Evolutionary conservation across 2,329 filamentous ascomycete species (phyloP), one percentile per base, ranked within the genome.

Genomic region (Ophiostoma australiae): DNA sequence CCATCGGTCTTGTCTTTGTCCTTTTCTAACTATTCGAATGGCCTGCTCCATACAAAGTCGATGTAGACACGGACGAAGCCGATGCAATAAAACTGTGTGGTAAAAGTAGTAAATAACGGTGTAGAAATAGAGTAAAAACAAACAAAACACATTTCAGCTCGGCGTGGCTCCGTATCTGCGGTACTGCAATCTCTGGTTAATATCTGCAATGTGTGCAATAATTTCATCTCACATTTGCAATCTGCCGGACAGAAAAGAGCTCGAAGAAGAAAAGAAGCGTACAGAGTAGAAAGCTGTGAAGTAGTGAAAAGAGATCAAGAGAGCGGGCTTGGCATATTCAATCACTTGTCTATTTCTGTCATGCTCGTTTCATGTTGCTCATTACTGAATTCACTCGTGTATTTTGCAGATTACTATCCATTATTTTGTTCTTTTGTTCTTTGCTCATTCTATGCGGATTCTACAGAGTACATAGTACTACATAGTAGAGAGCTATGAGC

Each of bases 381-480:
- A 58, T 58, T 58, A 27, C 52, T 23, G 27, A 58, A 5, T 48
- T 58, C 8, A 20, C 44, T n/a, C 44, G 20, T n/a, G 2, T 27
- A 23, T 27, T 27, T 15, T 58, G 52, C 23, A 13, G 52, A 48
- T 48, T 48, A 10, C 44, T 58, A 58, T 58, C 52, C 52, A 58
- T 58, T 27, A 31, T 58, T 58, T 58, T 58, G 52, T 58, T 58
- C 52, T 58, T 27, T 58, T 55, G n/a, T 55, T 58, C 52, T 58
- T 58, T 27, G 10, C 6, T 8, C 44, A n/a, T 48, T 48, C 44
- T n/a, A 48, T 20, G 27, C 7, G 17, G 41, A 44, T 15, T 44
- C 41, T 44, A 31, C 27, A 31, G 27, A 31, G 27, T 31, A 31
- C 27, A 31, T 1, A 31, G 27, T 31, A 11, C 10, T 39, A 39